Evolutionary conservation across 1,284 basidiomycete genomes (phyloP), one percentile per base, ranked within the genome.

Genomic region (Tetrapyrgos nigripes): DNA sequence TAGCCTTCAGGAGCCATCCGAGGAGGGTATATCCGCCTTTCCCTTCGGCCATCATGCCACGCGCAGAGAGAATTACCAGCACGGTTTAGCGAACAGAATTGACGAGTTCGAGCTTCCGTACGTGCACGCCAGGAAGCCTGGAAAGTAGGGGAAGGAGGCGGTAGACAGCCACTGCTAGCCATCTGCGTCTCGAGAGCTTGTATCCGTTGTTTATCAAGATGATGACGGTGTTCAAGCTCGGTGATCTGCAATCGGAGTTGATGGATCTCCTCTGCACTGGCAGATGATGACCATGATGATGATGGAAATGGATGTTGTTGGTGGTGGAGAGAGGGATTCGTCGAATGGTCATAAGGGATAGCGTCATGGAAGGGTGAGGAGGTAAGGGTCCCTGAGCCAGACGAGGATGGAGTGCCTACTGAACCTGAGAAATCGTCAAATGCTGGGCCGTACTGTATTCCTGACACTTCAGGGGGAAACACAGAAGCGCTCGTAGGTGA

Each of bases 51-150:
- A 70, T 93, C 91, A 67, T 93, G 92, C 92, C 92, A 93, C 3
- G 92, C 88, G 70, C 91, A 93, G 28, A 93, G 82, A 2, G 91
- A 89, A 64, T 93, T 93, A 23, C 91, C 92, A 0, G 92, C 91
- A 46, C 92, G 84, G 72, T 93, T 93, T 31, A 91, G 77, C 1
- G 92, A 90, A 70, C 93, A 93, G 72, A 87, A 88, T 45, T 87
- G 79, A 59, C 86, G 86, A 62, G 79, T 75, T 24, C 91, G 88
- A 4, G 86, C 83, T 8, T 89, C 85, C 1, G 88, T 92, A 58
- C 91, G 87, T 11, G 80, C 77, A 45, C 81, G 81, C 91, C 91
- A 93, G 3, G 84, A 81, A 24, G 78, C 72, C 45, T 84, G 77
- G 74, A 88, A 87, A 35, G 75, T 68, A 21, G 81, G 66, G 8